Evolutionary conservation across 257 asterid species (phyloP).

Genomic region (Gentiana dahurica): DNA sequence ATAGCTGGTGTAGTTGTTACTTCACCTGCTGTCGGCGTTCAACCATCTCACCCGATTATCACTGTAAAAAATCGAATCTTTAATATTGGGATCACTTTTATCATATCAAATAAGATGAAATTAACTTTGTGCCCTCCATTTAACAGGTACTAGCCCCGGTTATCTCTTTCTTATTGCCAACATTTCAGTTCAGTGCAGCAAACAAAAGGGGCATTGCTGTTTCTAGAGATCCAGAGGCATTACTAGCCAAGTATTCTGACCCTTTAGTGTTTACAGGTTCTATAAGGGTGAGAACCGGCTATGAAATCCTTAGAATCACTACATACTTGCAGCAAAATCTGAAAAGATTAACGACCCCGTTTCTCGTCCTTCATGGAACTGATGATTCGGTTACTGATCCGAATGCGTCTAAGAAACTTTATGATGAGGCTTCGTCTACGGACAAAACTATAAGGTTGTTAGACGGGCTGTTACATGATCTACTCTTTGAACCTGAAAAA

Average conservation of each 20-base stretch:
- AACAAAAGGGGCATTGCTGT: slow-evolving; percentile 60
- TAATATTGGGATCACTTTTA: background rate
- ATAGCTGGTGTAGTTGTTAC: slow-evolving; percentile 67
- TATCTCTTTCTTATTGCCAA: slow-evolving; percentile 58
- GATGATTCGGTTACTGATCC: slow-evolving; percentile 82
- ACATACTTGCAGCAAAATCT: slow-evolving; percentile 59
- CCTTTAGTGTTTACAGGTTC: slow-evolving; percentile 92
- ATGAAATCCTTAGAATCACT: slow-evolving; percentile 59
- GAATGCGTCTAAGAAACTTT: slow-evolving; percentile 55
- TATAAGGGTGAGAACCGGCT: slow-evolving; percentile 75
- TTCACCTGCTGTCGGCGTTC: slow-evolving; percentile 90
- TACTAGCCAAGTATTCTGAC: slow-evolving; percentile 78
- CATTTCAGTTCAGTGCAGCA: slow-evolving; percentile 83
- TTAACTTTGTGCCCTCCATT: background rate
- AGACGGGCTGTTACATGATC: slow-evolving; percentile 73
- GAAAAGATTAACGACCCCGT: slow-evolving; percentile 44
- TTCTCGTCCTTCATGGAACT: slow-evolving; percentile 79
- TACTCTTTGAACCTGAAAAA: slow-evolving; percentile 76
- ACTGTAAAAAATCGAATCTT: slow-evolving; percentile 22
- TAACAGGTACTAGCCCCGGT: slow-evolving; percentile 79
- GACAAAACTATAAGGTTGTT: slow-evolving; percentile 68
- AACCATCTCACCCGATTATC: slow-evolving; percentile 83
- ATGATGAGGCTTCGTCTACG: slow-evolving; percentile 57
- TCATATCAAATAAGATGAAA: background rate
- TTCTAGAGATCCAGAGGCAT: slow-evolving; percentile 73